A percentile compares a stretch with the other conserved stretches of the same genome.
Evolutionary conservation across 331 rosid species (phyloP).

Genomic region (Dryas integrifolia): DNA sequence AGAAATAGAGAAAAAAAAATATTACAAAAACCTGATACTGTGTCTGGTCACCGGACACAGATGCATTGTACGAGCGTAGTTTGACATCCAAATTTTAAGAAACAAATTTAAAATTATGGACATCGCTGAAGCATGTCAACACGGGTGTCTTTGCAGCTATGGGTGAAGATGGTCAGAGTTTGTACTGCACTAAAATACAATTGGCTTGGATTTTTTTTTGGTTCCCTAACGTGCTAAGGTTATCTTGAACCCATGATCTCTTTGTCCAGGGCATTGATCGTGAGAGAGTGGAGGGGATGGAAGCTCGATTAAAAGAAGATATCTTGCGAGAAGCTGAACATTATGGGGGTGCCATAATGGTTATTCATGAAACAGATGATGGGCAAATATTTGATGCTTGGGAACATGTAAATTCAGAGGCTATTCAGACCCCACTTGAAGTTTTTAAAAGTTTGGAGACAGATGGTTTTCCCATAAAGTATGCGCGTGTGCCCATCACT

Average conservation of each 20-base stretch:
- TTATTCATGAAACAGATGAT: slow-evolving; percentile 82
- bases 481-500: slow-evolving; percentile 94
- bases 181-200: not conserved
- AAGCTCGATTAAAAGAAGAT: slow-evolving; percentile 76
- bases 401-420: slow-evolving; percentile 65
- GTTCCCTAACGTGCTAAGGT: slow-evolving; percentile 7
- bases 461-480: slow-evolving; percentile 82
- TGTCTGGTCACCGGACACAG: not conserved
- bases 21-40: not conserved
- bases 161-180: not conserved
- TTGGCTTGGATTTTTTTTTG: not conserved
- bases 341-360: slow-evolving; percentile 80
- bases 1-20: not conserved
- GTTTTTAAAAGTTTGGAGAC: slow-evolving; percentile 72
- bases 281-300: slow-evolving; percentile 84
- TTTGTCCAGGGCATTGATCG: slow-evolving; percentile 73
- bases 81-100: not conserved
- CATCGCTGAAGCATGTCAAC: not conserved
- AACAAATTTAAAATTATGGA: not conserved
- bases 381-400: slow-evolving; percentile 83
- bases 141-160: not conserved
- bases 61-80: not conserved
- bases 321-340: slow-evolving; percentile 74
- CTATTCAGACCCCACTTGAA: slow-evolving; percentile 87
- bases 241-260: slow-evolving; percentile 18